These are phyloP conservation scores for Plasmodium malariae DNA, from an alignment of 169 alveolate genomes.

Conservation along the genomic window DNA sequence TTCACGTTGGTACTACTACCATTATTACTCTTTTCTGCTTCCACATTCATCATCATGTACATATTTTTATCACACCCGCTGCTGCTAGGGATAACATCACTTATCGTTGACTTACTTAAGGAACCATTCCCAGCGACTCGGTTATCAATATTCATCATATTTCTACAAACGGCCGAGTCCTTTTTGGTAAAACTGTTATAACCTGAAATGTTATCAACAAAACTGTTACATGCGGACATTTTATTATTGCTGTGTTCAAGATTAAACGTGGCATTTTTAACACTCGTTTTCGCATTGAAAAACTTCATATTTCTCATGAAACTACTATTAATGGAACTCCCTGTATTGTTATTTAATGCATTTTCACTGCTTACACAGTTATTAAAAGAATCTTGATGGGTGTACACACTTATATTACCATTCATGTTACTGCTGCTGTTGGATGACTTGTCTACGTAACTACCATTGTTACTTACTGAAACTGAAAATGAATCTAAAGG, in stretches of 20 bases:
- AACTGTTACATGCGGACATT: not conserved
- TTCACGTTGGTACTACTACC: not conserved
- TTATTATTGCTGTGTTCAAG: slow-evolving; percentile 23
- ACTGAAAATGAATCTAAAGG: too few species aligned
- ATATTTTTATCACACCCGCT: not conserved
- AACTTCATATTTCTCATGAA: slow-evolving; percentile 21
- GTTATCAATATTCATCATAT: slow-evolving; percentile 10
- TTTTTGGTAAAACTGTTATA: not conserved
- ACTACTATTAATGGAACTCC: slow-evolving; percentile 13
- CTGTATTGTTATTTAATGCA: not conserved
- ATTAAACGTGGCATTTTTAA: not conserved
- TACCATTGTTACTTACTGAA: too few species aligned
- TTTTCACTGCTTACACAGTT: not conserved
- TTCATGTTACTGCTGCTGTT: not conserved
- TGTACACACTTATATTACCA: not conserved
- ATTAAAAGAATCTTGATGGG: not conserved
- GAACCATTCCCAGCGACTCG: not conserved
- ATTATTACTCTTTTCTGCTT: not conserved
- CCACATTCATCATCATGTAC: not conserved
- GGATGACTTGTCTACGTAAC: too few species aligned
- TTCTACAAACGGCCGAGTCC: not conserved
- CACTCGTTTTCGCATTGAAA: slow-evolving; percentile 6
- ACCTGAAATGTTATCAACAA: not conserved
- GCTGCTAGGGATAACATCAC: not conserved
- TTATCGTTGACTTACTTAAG: not conserved